Conservation (phyloP, 2,329 filamentous ascomycete species). For the Colletotrichum sp. region DNA sequence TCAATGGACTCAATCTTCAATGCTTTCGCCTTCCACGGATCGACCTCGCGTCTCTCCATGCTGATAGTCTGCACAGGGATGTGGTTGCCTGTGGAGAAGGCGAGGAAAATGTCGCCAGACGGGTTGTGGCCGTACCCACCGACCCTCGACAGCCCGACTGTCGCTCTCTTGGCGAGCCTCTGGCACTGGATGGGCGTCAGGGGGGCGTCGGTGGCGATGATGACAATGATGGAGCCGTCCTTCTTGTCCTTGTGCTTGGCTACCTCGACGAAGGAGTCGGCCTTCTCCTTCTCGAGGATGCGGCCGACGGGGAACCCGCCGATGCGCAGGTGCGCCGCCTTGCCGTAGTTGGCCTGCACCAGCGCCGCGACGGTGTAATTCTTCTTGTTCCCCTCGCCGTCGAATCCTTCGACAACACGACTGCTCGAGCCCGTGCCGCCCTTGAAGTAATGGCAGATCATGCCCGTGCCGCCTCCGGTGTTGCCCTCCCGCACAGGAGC, state of each 20-base stretch:
- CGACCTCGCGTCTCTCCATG: conserved; percentile 32
- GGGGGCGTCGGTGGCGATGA: conserved; percentile 65
- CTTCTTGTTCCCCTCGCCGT: conserved; percentile 31
- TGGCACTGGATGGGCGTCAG: conserved; percentile 62
- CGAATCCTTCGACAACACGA: conserved; percentile 55
- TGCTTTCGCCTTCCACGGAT: conserved; percentile 43
- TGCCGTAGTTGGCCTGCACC: conserved; percentile 71
- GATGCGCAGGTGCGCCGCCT: conserved; percentile 59
- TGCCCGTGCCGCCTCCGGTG: conserved; percentile 70
- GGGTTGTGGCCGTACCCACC: conserved; percentile 66
- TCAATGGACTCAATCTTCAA: conserved; percentile 52
- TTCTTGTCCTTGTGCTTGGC: conserved; percentile 49
- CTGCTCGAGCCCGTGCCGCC: conserved; percentile 69
- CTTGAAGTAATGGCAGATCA: conserved; percentile 71
- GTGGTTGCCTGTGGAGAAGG: conserved; percentile 66
- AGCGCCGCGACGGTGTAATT: conserved; percentile 65
- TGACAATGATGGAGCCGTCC: conserved; percentile 66
- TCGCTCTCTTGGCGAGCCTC: conserved; percentile 64
- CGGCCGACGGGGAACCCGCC: conserved; percentile 66
- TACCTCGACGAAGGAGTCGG: conserved; percentile 29
- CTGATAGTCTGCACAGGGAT: conserved; percentile 48
- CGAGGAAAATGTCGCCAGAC: conserved; percentile 71
- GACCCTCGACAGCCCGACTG: conserved; percentile 64
- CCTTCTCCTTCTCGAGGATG: conserved; percentile 51
- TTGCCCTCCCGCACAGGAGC: conserved; percentile 65